These are phyloP conservation scores for Heterobasidion irregulare DNA, from an alignment of 1,284 basidiomycete species.

Conservation along the genomic window DNA sequence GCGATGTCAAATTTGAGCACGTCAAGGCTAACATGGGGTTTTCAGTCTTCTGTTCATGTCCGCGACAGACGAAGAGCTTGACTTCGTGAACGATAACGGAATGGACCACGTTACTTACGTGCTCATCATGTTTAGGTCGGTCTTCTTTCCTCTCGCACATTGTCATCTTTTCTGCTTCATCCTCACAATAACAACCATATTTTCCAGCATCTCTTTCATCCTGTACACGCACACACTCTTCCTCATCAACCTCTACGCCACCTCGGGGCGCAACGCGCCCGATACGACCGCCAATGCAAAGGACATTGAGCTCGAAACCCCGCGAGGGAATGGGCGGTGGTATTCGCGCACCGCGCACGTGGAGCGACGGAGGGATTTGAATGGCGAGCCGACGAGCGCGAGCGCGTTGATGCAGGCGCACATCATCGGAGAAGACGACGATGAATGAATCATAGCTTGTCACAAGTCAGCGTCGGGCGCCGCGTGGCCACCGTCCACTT, in stretches of 20 bases:
- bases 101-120: constrained; percentile 90
- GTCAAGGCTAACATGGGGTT: no score
- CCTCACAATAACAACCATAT: not conserved
- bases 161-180: not conserved
- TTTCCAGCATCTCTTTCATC: constrained; percentile 39
- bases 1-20: not conserved
- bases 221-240: constrained; percentile 58
- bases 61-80: constrained; percentile 84
- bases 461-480: not conserved
- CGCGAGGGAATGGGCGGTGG: constrained; percentile 19
- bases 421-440: constrained; percentile 2
- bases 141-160: not conserved
- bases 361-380: not conserved
- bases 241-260: constrained; percentile 49
- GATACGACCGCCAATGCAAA: constrained; percentile 6
- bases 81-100: constrained; percentile 54
- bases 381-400: not conserved
- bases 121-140: constrained; percentile 74
- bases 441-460: not conserved
- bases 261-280: constrained; percentile 51
- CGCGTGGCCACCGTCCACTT: no score
- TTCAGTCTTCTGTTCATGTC: constrained; percentile 76
- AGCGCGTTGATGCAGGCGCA: constrained; percentile 1
- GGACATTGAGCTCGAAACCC: constrained; percentile 22
- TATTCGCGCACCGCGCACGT: not conserved